phyloP scores from a whole-genome alignment of 768 basidiomycete genomes.

The Suillus placidus region DNA sequence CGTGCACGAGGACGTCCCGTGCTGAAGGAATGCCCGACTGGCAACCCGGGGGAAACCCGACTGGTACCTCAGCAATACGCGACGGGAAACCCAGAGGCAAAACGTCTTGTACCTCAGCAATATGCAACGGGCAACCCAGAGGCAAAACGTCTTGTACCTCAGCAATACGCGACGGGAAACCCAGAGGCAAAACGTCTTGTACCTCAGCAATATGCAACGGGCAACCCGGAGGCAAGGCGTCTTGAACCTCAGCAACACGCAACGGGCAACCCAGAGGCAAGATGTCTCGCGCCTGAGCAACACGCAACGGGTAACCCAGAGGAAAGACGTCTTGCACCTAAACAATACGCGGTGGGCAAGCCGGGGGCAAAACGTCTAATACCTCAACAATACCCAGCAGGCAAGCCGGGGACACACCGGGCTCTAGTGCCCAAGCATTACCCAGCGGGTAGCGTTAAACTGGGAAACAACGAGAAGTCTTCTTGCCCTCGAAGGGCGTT shows the following conservation, averaged over 20 bases:
- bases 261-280: neutral
- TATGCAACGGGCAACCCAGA: conserved; percentile 2
- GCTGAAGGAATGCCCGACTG: conserved; percentile 15
- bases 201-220: too few species aligned
- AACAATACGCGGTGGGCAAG: neutral
- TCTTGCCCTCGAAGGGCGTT: conserved; percentile 13
- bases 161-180: too few species aligned
- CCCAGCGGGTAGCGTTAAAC: conserved; percentile 15
- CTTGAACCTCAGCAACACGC: neutral
- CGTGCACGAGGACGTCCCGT: neutral
- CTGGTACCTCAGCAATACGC: too few species aligned
- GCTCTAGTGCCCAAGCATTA: neutral
- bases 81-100: too few species aligned
- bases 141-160: too few species aligned
- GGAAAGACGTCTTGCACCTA: neutral
- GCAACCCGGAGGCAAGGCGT: too few species aligned
- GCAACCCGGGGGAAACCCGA: too few species aligned
- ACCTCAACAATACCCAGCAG: neutral
- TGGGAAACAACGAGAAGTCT: neutral
- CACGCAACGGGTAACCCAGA: neutral
- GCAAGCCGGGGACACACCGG: neutral
- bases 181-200: too few species aligned
- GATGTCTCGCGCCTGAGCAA: neutral
- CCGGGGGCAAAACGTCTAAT: neutral
- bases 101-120: conserved; percentile 11